These are phyloP conservation scores for Plasmodium chabaudi DNA, from an alignment of 169 alveolate genomes.

Conservation along the genomic window DNA sequence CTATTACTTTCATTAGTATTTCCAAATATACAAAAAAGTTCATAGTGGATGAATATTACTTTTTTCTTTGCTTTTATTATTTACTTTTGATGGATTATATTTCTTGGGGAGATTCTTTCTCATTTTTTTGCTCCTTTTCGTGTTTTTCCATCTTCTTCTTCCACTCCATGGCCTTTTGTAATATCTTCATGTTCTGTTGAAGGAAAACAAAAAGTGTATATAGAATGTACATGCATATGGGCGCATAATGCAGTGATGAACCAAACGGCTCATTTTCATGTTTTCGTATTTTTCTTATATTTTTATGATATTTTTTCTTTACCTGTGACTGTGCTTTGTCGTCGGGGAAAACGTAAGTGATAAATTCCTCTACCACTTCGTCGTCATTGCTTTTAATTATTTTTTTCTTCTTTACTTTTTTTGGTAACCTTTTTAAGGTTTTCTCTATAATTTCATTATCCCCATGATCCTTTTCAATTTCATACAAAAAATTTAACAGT, in stretches of 20 bases:
- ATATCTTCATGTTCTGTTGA: slow-evolving; percentile 51
- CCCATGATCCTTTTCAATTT: slow-evolving; percentile 81
- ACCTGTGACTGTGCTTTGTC: slow-evolving; percentile 83
- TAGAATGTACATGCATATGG: neutral
- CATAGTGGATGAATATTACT: neutral
- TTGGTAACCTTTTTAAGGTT: slow-evolving; percentile 79
- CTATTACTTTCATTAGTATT: neutral
- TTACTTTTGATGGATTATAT: too few species aligned
- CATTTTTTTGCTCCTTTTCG: slow-evolving; percentile 7
- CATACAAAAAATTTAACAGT: slow-evolving; percentile 77
- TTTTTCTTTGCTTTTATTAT: neutral
- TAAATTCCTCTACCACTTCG: slow-evolving; percentile 78
- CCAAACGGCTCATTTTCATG: neutral
- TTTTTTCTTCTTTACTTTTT: slow-evolving; percentile 83
- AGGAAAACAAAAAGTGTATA: slow-evolving; percentile 4
- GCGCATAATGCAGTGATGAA: neutral
- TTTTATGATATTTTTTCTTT: neutral
- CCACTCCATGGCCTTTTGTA: slow-evolving; percentile 69
- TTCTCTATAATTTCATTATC: slow-evolving; percentile 77
- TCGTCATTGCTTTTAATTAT: slow-evolving; percentile 79
- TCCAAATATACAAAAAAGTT: neutral
- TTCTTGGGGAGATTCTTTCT: neutral
- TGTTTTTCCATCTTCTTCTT: slow-evolving; percentile 55
- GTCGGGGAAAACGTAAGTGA: slow-evolving; percentile 86
- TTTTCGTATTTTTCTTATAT: slow-evolving; percentile 77